Evolutionary conservation across 495 filamentous ascomycete genomes (phyloP).

Genomic region (Tirmania nivea): DNA sequence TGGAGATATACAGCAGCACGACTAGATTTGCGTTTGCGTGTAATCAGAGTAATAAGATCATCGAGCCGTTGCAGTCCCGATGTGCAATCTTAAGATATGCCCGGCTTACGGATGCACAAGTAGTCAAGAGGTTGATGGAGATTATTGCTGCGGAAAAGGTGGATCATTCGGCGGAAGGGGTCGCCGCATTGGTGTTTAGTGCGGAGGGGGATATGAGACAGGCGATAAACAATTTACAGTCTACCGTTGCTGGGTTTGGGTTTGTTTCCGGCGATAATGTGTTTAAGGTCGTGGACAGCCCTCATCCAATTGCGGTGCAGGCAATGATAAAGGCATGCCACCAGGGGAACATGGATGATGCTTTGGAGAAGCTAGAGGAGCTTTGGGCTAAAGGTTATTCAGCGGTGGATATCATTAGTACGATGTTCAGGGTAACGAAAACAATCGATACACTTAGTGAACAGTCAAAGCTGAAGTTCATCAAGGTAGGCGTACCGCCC

Average conservation of each 20-base stretch:
- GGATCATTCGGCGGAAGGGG: slow-evolving; percentile 75
- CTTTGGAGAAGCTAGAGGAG: slow-evolving; percentile 70
- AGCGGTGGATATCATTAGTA: slow-evolving; percentile 91
- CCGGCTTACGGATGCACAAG: slow-evolving; percentile 73
- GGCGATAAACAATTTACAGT: slow-evolving; percentile 97
- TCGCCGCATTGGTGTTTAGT: slow-evolving; percentile 87
- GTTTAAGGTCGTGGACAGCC: slow-evolving; percentile 90
- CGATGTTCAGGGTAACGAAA: slow-evolving; percentile 98
- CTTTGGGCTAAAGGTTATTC: slow-evolving; percentile 89
- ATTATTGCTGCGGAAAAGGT: slow-evolving; percentile 77
- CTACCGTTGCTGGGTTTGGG: slow-evolving; percentile 83
- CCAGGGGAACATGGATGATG: slow-evolving; percentile 70
- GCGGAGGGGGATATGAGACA: slow-evolving; percentile 98
- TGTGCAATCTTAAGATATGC: slow-evolving; percentile 94
- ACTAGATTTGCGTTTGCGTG: slow-evolving; percentile 97
- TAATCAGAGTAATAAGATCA: slow-evolving; percentile 98
- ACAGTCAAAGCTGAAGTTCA: slow-evolving; percentile 85
- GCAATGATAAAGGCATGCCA: slow-evolving; percentile 94
- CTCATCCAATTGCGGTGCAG: slow-evolving; percentile 94
- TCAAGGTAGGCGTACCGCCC: slow-evolving; percentile 29
- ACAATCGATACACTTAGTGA: slow-evolving; percentile 74
- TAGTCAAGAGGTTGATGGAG: slow-evolving; percentile 73
- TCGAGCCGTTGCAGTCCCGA: slow-evolving; percentile 88
- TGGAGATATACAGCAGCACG: slow-evolving; percentile 97
- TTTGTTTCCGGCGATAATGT: slow-evolving; percentile 96